A percentile compares a stretch with the other conserved stretches of the same genome.
Evolutionary conservation across 257 asterid genomes (phyloP).

Genomic region (Euphrasia confusa): DNA sequence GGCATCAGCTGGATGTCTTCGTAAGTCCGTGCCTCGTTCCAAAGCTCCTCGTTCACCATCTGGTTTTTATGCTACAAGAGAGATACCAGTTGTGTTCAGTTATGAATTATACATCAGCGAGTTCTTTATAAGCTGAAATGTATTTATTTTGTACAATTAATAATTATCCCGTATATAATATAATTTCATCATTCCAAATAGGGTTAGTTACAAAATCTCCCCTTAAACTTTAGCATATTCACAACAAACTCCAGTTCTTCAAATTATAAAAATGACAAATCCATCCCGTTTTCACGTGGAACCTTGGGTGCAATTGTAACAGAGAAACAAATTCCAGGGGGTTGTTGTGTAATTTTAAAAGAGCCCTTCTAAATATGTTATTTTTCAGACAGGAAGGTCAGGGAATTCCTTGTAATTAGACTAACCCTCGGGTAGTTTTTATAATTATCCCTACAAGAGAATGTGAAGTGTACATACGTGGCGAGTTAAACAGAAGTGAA

Average conservation of each 20-base stretch:
- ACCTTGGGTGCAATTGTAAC: too few relatives aligned
- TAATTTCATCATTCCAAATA: too few relatives aligned
- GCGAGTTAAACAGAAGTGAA: too few relatives aligned
- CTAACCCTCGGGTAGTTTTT: background rate
- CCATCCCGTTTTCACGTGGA: too few relatives aligned
- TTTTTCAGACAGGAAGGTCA: background rate
- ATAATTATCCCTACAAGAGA: background rate
- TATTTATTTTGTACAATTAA: too few relatives aligned
- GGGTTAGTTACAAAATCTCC: too few relatives aligned
- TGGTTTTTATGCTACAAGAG: slow-evolving; percentile 87
- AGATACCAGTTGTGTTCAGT: slow-evolving; percentile 12
- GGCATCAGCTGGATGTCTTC: slow-evolving; percentile 95
- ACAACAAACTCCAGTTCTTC: too few relatives aligned
- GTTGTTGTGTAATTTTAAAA: background rate
- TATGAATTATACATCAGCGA: background rate
- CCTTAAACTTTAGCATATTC: too few relatives aligned
- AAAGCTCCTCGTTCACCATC: slow-evolving; percentile 92
- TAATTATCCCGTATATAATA: too few relatives aligned
- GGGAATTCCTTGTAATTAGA: background rate
- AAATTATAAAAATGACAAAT: too few relatives aligned
- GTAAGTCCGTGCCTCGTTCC: slow-evolving; percentile 93
- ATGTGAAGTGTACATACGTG: too few relatives aligned
- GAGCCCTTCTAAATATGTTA: background rate
- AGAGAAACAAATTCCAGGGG: background rate
- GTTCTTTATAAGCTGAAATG: too few relatives aligned